phyloP scores from a whole-genome alignment of 371 early-diverging fungal species.

The Mucor saturninus region DNA sequence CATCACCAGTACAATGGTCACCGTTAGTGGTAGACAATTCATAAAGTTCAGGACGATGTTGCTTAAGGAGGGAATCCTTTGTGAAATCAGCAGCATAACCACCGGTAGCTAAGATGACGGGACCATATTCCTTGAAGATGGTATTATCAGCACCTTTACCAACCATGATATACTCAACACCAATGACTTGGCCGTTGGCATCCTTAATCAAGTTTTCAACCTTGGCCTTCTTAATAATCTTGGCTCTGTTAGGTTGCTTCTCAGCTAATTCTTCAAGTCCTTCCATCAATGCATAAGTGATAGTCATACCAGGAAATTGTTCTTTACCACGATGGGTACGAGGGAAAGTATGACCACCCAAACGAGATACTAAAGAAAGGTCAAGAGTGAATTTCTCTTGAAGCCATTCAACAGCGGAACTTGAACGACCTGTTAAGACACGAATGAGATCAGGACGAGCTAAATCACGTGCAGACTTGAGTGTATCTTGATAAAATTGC shows the following conservation, averaged over 20 bases:
- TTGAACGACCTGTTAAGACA: conserved; percentile 85
- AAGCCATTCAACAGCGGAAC: conserved; percentile 93
- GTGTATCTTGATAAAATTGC: conserved; percentile 88
- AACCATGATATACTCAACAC: conserved; percentile 77
- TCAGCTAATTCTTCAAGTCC: conserved; percentile 77
- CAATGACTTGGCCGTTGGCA: conserved; percentile 66
- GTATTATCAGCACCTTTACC: conserved; percentile 61
- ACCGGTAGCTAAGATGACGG: conserved; percentile 95
- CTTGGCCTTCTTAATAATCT: conserved; percentile 81
- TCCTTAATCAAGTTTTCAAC: conserved; percentile 69
- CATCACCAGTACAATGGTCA: conserved; percentile 95
- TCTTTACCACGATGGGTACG: conserved; percentile 96
- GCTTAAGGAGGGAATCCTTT: conserved; percentile 65
- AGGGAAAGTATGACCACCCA: conserved; percentile 88
- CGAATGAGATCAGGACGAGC: conserved; percentile 84
- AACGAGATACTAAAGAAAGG: conserved; percentile 85
- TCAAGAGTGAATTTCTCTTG: conserved; percentile 88
- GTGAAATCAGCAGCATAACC: conserved; percentile 87
- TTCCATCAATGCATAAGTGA: conserved; percentile 93
- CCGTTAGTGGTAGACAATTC: conserved; percentile 89
- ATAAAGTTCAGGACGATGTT: conserved; percentile 74
- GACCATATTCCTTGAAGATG: conserved; percentile 64
- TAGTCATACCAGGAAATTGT: conserved; percentile 95
- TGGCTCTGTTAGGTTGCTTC: conserved; percentile 71
- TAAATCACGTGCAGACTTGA: conserved; percentile 86